A percentile compares a stretch with the other conserved stretches of the same genome.
phyloP scores from a whole-genome alignment of 2,329 filamentous ascomycete species.

The Diaporthe batatas region DNA sequence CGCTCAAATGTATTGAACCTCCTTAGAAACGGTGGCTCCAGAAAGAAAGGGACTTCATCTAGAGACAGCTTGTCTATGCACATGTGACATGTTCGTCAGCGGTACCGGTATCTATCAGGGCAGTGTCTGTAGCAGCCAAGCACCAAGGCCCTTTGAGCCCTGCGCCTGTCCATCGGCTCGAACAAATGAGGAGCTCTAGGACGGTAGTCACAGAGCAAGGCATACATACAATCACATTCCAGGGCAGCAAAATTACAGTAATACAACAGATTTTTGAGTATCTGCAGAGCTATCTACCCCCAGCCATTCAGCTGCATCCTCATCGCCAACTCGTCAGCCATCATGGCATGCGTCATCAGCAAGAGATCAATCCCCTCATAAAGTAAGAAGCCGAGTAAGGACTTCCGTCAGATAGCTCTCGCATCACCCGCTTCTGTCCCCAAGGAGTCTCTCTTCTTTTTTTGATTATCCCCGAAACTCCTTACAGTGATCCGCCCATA shows the following conservation, averaged over 20 bases:
- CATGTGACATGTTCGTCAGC: background rate
- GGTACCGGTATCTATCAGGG: no score
- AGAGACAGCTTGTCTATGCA: background rate
- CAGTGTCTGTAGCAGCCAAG: background rate
- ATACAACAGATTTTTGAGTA: slow-evolving; percentile 5
- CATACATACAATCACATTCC: background rate
- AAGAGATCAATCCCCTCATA: background rate
- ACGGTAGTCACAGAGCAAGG: background rate
- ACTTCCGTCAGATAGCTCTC: background rate
- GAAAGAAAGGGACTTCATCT: no score
- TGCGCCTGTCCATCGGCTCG: background rate
- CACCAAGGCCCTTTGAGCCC: background rate
- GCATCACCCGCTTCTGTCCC: background rate
- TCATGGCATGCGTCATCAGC: background rate
- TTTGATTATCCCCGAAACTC: slow-evolving; percentile 13
- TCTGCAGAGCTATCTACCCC: slow-evolving; percentile 18
- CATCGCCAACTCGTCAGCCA: background rate
- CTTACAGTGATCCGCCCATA: slow-evolving; percentile 9
- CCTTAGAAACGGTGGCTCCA: background rate
- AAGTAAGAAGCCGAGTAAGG: background rate
- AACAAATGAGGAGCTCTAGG: background rate
- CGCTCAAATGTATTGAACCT: background rate
- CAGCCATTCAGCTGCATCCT: background rate
- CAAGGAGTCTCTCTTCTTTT: background rate
- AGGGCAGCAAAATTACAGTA: background rate